Evolutionary conservation across 2,329 filamentous ascomycete species (phyloP), one percentile per base, ranked within the genome.

Genomic region (Pseudocercospora cruenta): DNA sequence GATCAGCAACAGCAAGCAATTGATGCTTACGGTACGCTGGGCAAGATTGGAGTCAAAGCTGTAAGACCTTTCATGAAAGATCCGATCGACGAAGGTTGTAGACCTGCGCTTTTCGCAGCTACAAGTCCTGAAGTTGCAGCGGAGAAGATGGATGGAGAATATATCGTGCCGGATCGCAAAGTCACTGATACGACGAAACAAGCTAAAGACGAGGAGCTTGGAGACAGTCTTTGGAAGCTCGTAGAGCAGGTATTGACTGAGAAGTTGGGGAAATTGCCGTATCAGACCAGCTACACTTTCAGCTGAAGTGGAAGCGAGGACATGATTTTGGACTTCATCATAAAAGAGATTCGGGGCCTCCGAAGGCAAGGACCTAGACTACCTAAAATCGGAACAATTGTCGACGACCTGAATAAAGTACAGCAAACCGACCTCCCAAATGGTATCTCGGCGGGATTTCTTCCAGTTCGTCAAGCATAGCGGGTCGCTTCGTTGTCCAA

Each of bases 131-230:
- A 82, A 60, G 73, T 85, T 0, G 76, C 72, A 0, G 78, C 77
- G 57, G 79, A 84, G 51, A 75, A 77, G 28, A 79, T 85, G 9
- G 80, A 82, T 66, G 83, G 82, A 1, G 71, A 75, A 64, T 86
- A 85, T 67, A 80, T 85, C 59, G 78, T 85, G 14, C 82, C 83
- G 3, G 82, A 85, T 66, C 75, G 81, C 16, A 85, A 84, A 73
- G 77, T 83, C 2, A 78, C 78, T 1, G 78, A 80, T 21, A 76
- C 79, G 3, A 80, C 77, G 2, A 79, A 75, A 8, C 78, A 83
- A 67, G 81, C 79, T 1, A 74, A 78, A 68, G 80, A 83, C 64
- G 79, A 80, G 51, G 75, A 76, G 45, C 68, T 85, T 64, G 76
- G 79, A 4, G 78, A 83, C 62, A 79, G 77, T 5, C 71, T 84